Evolutionary conservation across 2,329 filamentous ascomycete species (phyloP), one percentile per base, ranked within the genome.

Genomic region (Paraconiothyrium brasiliense): DNA sequence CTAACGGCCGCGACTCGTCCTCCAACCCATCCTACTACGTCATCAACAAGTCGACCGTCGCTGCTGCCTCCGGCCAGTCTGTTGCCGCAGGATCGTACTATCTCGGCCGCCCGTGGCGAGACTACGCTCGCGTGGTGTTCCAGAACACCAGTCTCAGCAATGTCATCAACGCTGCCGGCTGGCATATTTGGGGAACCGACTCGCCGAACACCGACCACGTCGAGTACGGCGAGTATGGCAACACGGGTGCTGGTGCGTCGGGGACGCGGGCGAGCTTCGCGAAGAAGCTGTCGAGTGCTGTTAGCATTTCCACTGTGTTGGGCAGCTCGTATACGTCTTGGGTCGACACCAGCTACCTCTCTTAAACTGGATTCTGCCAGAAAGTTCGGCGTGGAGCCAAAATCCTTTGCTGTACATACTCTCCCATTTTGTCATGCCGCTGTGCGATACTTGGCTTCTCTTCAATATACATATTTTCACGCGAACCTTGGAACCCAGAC

Each of bases 91-190:
- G 80, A 0, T 77, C 78, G 1, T 82, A 80, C 59, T 86, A 82
- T 57, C 81, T 87, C 24, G 85, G 85, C 5, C 80, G 85, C 2
- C 85, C 85, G 24, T 87, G 85, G 83, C 71, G 79, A 35, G 76
- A 81, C 57, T 86, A 83, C 61, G 80, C 84, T 10, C 75, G 82
- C n/a, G 84, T 86, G 16, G 79, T 81, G 11, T 82, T 86, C 72
- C 85, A 86, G 73, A 77, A 81, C 54, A 85, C 84, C 0, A 71
- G 71, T 35, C 78, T 91, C 75, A 81, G 80, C 9, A 76, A 78
- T 27, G 85, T 90, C 22, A 83, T 91, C 68, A 89, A 89, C 67
- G 61, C 80, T 1, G 83, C 83, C 0, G 89, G 88, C 0, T 90
- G 89, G 88, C 73, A 68, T 2, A 70, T 79, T 32, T 90, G 88